Evolutionary conservation across 306 rosid genomes (phyloP), one percentile per base, ranked within the genome.

Genomic region (Mimosa pudica): DNA sequence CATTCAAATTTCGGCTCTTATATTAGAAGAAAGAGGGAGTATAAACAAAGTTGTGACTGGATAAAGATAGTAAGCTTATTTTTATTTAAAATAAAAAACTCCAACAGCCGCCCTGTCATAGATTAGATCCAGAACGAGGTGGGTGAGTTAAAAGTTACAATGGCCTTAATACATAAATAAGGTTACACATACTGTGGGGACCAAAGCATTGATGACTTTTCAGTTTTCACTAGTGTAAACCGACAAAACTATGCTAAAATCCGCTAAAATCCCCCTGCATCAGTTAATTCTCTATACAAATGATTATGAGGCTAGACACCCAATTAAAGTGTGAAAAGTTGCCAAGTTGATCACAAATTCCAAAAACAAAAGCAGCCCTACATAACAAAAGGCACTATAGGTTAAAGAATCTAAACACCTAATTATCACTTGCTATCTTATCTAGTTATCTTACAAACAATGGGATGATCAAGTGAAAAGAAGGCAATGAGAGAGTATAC

Each of bases 401-500:
- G 64, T 64, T 51, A 52, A 69, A 71, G 64, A 67, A 18, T 35
- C 64, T 64, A 9, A 24, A 60, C 12, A 60, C 36, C 0, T 10
- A 20, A 30, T 54, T 44, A 42, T 9, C 14, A 47, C 2, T 60
- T 48, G 42, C 13, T 42, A 67, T 69, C 38, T 44, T 73, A 24
- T 24, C 30, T 24, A 70, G 61, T 70, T 24, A 24, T 24, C 30
- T 24, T 24, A 24, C 30, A 24, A 74, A 1, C 36, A 13, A 11
- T 41, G 7, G 44, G 68, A 55, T 38, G 12, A 46, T 71, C 8
- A 38, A 20, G 68, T 54, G 57, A 79, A 45, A 17, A 57, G 8
- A 70, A n/a, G 66, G 24, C 35, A 47, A 14, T 12, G 45, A 33
- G 42, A 14, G 51, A 75, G 51, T 0, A 14, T 83, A 93, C 99